Conservation (phyloP, 305 asterid genomes). For the Fraxinus latifolia region DNA sequence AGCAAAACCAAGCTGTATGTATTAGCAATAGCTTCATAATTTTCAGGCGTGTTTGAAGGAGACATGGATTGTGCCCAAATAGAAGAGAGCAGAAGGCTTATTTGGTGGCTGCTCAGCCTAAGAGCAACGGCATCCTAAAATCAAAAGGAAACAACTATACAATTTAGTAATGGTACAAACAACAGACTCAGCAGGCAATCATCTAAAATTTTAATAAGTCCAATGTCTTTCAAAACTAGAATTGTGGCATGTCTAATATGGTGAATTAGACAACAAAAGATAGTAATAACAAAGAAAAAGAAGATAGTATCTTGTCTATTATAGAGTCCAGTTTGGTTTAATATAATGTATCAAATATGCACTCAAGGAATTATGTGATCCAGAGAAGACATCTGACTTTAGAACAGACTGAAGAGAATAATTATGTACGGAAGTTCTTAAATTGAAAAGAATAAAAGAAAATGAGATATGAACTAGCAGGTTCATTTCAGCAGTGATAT, state of each 20-base stretch:
- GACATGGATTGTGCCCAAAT: constrained; percentile 83
- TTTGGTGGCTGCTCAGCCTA: constrained; percentile 94
- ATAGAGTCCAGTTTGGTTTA: not conserved
- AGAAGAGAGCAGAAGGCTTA: constrained; percentile 75
- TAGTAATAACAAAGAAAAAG: not conserved
- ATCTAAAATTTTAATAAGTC: not conserved
- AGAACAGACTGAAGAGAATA: not conserved
- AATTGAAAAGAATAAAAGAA: not conserved
- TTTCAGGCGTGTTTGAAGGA: constrained; percentile 82
- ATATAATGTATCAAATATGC: not conserved
- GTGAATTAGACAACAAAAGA: not conserved
- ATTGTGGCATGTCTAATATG: not conserved
- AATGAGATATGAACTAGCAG: not conserved
- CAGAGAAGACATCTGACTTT: not conserved
- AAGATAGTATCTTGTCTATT: not conserved
- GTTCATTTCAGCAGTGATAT: not conserved
- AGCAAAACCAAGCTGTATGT: constrained; percentile 85
- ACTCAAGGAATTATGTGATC: not conserved
- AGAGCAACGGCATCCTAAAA: constrained; percentile 72
- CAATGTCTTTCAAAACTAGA: not conserved
- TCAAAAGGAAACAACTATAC: not conserved
- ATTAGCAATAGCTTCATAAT: constrained; percentile 94
- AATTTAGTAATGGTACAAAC: not conserved
- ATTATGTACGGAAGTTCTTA: not conserved
- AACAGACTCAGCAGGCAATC: not conserved